phyloP scores from a whole-genome alignment of 164 flowering plant species.

The Paratinospora sagittata region DNA sequence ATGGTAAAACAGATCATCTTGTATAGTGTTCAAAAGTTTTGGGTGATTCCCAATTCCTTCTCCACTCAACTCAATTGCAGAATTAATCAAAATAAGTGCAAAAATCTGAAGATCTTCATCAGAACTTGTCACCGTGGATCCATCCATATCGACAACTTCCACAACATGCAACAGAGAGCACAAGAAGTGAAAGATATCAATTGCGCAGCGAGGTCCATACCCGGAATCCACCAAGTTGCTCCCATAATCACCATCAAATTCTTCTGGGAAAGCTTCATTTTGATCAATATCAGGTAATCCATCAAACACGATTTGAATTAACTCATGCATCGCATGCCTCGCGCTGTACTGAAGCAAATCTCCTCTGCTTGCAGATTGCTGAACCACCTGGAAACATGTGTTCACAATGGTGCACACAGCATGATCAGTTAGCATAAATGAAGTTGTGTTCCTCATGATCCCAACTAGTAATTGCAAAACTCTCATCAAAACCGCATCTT shows the following conservation, averaged over 20 bases:
- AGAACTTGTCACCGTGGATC: slow-evolving; percentile 27
- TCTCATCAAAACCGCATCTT: slow-evolving; percentile 64
- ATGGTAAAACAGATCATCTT: slow-evolving; percentile 76
- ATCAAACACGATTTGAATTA: slow-evolving; percentile 53
- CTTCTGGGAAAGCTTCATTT: slow-evolving; percentile 24
- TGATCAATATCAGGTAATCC: slow-evolving; percentile 53
- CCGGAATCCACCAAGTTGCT: slow-evolving; percentile 29
- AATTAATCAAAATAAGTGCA: slow-evolving; percentile 67
- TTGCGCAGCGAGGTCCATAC: slow-evolving; percentile 54
- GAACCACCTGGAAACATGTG: slow-evolving; percentile 71
- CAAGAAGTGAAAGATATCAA: slow-evolving; percentile 74
- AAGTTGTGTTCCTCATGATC: slow-evolving; percentile 46
- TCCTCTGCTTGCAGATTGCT: slow-evolving; percentile 52
- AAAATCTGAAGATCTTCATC: slow-evolving; percentile 83
- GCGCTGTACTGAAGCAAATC: slow-evolving; percentile 75
- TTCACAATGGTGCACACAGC: slow-evolving; percentile 67
- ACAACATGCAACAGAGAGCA: slow-evolving; percentile 73
- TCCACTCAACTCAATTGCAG: slow-evolving; percentile 75
- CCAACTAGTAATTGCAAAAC: slow-evolving; percentile 52
- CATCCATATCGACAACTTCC: slow-evolving; percentile 49
- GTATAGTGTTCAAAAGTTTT: slow-evolving; percentile 64
- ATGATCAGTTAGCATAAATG: slow-evolving; percentile 51
- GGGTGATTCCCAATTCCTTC: slow-evolving; percentile 64
- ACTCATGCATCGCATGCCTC: slow-evolving; percentile 68
- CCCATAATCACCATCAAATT: slow-evolving; percentile 29